Evolutionary conservation across 306 rosid species (phyloP).

Genomic region (Pyrus betulifolia): DNA sequence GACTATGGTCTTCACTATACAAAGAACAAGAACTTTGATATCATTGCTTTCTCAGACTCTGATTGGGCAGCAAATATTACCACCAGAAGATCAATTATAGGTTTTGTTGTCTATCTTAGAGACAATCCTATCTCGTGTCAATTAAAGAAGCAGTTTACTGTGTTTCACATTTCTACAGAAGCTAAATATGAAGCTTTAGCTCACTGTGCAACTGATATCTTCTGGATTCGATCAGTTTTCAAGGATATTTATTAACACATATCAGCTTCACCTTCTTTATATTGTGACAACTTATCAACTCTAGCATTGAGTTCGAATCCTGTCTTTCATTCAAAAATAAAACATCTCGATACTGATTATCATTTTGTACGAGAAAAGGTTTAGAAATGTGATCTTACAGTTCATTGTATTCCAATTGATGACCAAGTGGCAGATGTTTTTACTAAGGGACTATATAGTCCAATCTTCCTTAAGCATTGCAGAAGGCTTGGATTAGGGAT

Average conservation of each 20-base stretch:
- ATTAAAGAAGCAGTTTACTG: neutral
- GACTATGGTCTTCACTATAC: no score
- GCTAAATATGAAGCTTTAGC: neutral
- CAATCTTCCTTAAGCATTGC: neutral
- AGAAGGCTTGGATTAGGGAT: no score
- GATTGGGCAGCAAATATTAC: neutral
- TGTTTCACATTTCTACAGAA: neutral
- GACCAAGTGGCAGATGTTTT: neutral
- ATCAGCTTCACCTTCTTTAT: no score
- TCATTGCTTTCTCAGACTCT: neutral
- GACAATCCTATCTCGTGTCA: neutral
- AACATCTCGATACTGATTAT: neutral
- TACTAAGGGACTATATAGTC: neutral
- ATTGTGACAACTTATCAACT: neutral
- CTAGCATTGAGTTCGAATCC: neutral
- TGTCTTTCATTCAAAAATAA: neutral
- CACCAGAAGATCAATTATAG: neutral
- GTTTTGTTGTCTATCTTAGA: no score
- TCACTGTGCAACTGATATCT: neutral
- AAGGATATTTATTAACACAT: neutral
- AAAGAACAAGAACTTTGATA: accelerated
- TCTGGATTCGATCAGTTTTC: neutral
- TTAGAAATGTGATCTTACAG: neutral
- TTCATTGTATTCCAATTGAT: neutral
- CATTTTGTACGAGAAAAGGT: neutral